A percentile compares a stretch with the other conserved stretches of the same genome.
Evolutionary conservation across 83 land plant species (phyloP).

Genomic region (Picea engelmannii): DNA sequence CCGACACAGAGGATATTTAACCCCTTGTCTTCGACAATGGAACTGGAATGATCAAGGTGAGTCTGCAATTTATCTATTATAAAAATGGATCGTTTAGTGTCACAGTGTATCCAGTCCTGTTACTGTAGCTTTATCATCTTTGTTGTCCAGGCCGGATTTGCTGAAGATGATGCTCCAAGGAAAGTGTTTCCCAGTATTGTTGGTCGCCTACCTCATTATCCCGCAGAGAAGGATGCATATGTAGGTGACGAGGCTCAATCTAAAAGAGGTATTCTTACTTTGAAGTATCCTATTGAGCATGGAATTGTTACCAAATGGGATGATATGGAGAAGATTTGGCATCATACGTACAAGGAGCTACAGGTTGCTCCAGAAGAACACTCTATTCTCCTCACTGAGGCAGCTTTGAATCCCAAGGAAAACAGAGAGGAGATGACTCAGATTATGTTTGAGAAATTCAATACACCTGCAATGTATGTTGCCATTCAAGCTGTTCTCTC

Average conservation of each 20-base stretch:
- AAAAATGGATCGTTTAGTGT: too few relatives aligned
- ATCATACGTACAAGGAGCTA: conserved; percentile 38
- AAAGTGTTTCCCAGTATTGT: conserved; percentile 6
- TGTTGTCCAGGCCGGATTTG: not conserved
- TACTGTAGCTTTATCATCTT: not conserved
- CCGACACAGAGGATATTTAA: conserved; percentile 20
- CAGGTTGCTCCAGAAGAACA: conserved; percentile 41
- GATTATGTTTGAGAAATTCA: conserved; percentile 39
- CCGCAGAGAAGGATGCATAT: conserved; percentile 26
- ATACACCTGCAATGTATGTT: conserved; percentile 39
- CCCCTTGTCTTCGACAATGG: too few relatives aligned
- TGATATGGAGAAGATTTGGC: conserved; percentile 49
- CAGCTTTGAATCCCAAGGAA: conserved; percentile 35
- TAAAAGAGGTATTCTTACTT: conserved; percentile 28
- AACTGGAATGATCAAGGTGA: conserved; percentile 23
- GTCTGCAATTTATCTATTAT: too few relatives aligned
- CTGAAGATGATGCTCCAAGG: not conserved
- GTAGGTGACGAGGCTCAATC: conserved; percentile 42
- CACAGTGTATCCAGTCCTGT: too few relatives aligned
- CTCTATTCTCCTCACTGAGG: conserved; percentile 38
- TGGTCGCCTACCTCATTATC: not conserved
- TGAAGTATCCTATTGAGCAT: conserved; percentile 21
- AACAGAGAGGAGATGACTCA: conserved; percentile 39
- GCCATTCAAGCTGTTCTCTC: conserved; percentile 34
- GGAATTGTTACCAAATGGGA: conserved; percentile 46